phyloP scores from a whole-genome alignment of 2,329 filamentous ascomycete species.

The Cladosporium sp. region DNA sequence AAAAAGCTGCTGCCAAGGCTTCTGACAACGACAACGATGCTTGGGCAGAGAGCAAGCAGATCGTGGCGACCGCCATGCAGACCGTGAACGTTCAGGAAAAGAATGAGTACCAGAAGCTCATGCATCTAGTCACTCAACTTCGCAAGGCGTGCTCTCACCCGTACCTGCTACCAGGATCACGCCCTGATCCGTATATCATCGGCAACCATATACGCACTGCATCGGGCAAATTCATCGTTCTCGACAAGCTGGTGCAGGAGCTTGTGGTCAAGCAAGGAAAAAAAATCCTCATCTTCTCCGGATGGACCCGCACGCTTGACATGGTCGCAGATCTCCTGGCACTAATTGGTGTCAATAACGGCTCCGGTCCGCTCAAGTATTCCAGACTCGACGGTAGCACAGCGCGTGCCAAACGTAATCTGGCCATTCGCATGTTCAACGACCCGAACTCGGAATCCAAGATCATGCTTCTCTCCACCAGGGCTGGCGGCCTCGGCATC shows the following conservation, averaged over 20 bases:
- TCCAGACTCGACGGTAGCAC: conserved; percentile 50
- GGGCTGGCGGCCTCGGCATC: conserved; percentile 53
- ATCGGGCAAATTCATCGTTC: conserved; percentile 53
- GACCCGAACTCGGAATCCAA: conserved; percentile 41
- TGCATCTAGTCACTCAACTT: conserved; percentile 54
- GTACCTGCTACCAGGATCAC: conserved; percentile 45
- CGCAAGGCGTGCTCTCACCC: conserved; percentile 54
- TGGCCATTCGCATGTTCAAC: conserved; percentile 52
- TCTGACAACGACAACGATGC: conserved; percentile 22
- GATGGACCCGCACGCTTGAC: conserved; percentile 49
- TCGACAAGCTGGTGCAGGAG: conserved; percentile 48
- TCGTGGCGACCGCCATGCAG: conserved; percentile 36
- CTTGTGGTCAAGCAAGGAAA: conserved; percentile 47
- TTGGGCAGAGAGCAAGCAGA: conserved; percentile 45
- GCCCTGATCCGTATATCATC: conserved; percentile 42
- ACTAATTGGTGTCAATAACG: conserved; percentile 38
- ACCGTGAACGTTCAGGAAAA: not conserved
- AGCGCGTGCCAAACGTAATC: conserved; percentile 45
- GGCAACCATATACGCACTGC: conserved; percentile 46
- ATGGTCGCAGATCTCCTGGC: conserved; percentile 49
- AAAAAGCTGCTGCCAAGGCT: not conserved
- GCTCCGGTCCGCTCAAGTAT: conserved; percentile 37
- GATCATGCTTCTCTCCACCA: conserved; percentile 50
- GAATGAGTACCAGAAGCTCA: conserved; percentile 37
- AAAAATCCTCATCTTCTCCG: conserved; percentile 55